Evolutionary conservation across 176 grass and related monocot genomes (phyloP).

Genomic region (Guadua angustifolia): DNA sequence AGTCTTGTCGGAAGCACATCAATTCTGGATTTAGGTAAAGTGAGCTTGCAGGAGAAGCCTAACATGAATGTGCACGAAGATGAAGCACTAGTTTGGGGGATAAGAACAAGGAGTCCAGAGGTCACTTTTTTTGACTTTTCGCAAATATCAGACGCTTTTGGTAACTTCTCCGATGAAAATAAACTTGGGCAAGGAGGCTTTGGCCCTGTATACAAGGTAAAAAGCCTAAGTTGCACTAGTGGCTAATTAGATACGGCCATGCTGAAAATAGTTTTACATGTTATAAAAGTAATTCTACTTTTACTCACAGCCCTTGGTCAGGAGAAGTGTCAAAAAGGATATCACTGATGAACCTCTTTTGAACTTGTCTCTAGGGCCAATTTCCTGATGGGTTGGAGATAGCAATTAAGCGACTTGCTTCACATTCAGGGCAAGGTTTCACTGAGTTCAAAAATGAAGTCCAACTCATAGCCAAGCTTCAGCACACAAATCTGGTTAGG

Average conservation of each 20-base stretch:
- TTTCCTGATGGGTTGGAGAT: conserved; percentile 11
- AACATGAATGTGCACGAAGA: not conserved
- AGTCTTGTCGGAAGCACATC: not conserved
- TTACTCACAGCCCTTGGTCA: not conserved
- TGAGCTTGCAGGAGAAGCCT: not conserved
- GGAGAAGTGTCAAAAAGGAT: not conserved
- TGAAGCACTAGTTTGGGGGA: conserved; percentile 10
- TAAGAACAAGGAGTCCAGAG: not conserved
- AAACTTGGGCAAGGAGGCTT: conserved; percentile 72
- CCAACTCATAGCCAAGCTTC: conserved; percentile 40
- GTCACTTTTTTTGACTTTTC: not conserved
- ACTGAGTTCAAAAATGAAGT: conserved; percentile 40
- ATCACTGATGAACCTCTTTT: not conserved
- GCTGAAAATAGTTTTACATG: not conserved
- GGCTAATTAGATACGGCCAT: not conserved
- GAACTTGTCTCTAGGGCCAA: not conserved
- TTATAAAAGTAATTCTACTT: not conserved
- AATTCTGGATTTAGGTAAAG: conserved; percentile 3
- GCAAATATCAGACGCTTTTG: not conserved
- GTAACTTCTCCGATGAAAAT: conserved; percentile 43
- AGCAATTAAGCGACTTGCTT: conserved; percentile 33
- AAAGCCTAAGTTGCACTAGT: not conserved
- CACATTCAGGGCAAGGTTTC: conserved; percentile 33
- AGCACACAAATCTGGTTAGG: conserved; percentile 32
- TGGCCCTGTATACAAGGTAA: conserved; percentile 66